Conservation (phyloP, 2,329 filamentous ascomycete species). For the Arthrobotrys pseudoclavata region DNA sequence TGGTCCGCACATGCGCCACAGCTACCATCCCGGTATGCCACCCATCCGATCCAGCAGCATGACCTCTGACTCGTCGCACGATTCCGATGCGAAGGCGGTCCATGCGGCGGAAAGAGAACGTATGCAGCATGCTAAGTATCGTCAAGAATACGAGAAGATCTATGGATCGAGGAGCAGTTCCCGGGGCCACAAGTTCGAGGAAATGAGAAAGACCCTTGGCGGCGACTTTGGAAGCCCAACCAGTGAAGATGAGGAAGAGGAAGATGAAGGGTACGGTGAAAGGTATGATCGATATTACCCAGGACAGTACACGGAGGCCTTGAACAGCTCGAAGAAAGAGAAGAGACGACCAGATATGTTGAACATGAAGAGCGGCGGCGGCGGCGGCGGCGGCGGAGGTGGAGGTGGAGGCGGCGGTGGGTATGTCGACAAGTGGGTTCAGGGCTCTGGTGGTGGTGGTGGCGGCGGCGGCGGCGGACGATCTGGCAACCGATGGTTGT, state of each 20-base stretch:
- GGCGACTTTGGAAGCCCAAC: conserved; percentile 46
- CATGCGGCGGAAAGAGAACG: conserved; percentile 55
- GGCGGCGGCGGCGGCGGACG: conserved; percentile 33
- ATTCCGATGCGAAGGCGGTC: conserved; percentile 58
- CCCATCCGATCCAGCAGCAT: conserved; percentile 59
- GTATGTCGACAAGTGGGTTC: conserved; percentile 55
- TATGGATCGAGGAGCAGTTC: conserved; percentile 54
- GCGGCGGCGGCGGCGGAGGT: conserved; percentile 39
- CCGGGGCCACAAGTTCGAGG: conserved; percentile 54
- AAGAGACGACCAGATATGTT: conserved; percentile 57
- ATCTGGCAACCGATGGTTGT: conserved; percentile 23
- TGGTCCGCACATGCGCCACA: conserved; percentile 56
- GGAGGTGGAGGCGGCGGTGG: conserved; percentile 39
- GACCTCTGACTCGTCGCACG: conserved; percentile 57
- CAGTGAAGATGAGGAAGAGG: conserved; percentile 55
- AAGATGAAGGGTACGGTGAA: conserved; percentile 51
- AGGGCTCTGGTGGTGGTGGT: conserved; percentile 26
- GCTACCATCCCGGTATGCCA: conserved; percentile 59
- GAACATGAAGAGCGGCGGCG: conserved; percentile 55
- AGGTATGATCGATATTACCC: conserved; percentile 58
- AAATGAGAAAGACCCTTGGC: conserved; percentile 56
- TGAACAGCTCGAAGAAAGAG: conserved; percentile 55
- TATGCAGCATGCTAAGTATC: conserved; percentile 56
- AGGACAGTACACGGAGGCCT: conserved; percentile 47
- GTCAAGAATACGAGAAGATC: conserved; percentile 58